A percentile compares a stretch with the other conserved stretches of the same genome.
Evolutionary conservation across 1,284 basidiomycete species (phyloP).

Genomic region (Ceratobasidium sp.): DNA sequence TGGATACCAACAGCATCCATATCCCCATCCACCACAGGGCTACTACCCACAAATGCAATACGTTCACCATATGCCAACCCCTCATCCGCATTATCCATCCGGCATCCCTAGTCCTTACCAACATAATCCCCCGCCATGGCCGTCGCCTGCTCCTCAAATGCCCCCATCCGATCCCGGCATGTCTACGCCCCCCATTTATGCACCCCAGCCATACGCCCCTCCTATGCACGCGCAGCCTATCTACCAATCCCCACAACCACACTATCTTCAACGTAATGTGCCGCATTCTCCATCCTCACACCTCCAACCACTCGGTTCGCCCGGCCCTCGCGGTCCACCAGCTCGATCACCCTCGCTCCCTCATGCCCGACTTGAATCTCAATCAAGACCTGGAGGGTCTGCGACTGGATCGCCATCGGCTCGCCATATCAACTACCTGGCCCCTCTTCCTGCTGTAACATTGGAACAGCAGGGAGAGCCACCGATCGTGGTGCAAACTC

Average conservation of each 20-base stretch:
- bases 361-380: conserved; percentile 4
- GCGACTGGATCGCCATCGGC: conserved; percentile 4
- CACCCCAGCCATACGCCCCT: conserved; percentile 12
- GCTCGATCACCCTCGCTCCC: conserved; percentile 17
- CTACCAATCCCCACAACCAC: conserved; percentile 18
- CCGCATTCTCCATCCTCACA: conserved; percentile 28
- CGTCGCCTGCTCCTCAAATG: conserved; percentile 4
- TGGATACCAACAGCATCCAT: conserved; percentile 24
- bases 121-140: conserved; percentile 16
- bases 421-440: background rate
- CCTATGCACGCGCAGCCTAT: conserved; percentile 21
- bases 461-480: conserved; percentile 2
- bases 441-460: conserved; percentile 6
- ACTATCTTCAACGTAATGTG: conserved; percentile 15
- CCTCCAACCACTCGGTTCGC: conserved; percentile 1
- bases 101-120: conserved; percentile 10
- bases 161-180: conserved; percentile 16
- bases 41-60: conserved; percentile 27
- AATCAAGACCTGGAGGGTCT: background rate
- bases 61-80: conserved; percentile 16
- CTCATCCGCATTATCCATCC: conserved; percentile 31
- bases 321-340: background rate
- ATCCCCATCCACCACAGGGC: conserved; percentile 27
- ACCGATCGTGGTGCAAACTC: background rate
- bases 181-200: conserved; percentile 35